Evolutionary conservation across 139 green algal species (phyloP).

Genomic region (Yamagishiella unicocca): DNA sequence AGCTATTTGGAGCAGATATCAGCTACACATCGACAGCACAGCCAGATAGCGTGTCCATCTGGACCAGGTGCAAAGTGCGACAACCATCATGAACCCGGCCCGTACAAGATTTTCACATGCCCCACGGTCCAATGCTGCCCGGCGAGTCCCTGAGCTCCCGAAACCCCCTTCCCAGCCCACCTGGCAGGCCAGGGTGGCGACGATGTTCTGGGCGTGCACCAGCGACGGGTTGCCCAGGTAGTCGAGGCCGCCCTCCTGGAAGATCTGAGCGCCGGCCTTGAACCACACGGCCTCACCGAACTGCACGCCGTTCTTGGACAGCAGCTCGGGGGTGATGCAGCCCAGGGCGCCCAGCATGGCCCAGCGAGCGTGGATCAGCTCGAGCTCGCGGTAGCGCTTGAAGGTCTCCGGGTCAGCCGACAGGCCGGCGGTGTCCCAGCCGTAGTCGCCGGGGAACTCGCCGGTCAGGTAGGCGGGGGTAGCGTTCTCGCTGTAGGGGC

Average conservation of each 20-base stretch:
- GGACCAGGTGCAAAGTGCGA: too few relatives aligned
- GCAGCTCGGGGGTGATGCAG: slow-evolving; percentile 77
- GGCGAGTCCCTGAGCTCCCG: too few relatives aligned
- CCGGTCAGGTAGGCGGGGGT: slow-evolving; percentile 82
- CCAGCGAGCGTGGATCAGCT: slow-evolving; percentile 92
- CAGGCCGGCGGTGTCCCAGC: slow-evolving; percentile 95
- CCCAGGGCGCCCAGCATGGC: slow-evolving; percentile 94
- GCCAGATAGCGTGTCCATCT: too few relatives aligned
- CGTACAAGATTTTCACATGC: too few relatives aligned
- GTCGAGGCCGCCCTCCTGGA: slow-evolving; percentile 90
- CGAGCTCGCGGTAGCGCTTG: slow-evolving; percentile 86
- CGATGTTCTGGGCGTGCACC: slow-evolving; percentile 96
- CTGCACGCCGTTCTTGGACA: slow-evolving; percentile 60
- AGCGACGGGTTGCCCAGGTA: slow-evolving; percentile 95
- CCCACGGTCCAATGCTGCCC: too few relatives aligned
- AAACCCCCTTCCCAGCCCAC: slow-evolving; percentile 36
- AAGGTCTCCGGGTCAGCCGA: slow-evolving; percentile 90
- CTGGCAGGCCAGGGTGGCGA: slow-evolving; percentile 92
- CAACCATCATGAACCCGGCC: too few relatives aligned
- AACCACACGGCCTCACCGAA: slow-evolving; percentile 94
- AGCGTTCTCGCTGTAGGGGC: slow-evolving; percentile 48
- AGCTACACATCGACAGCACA: too few relatives aligned
- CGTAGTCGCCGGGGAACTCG: slow-evolving; percentile 95
- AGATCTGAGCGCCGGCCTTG: slow-evolving; percentile 97
- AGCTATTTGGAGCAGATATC: too few relatives aligned